phyloP scores from a whole-genome alignment of 2,329 filamentous ascomycete species.

The Diaporthe citrichinensis region DNA sequence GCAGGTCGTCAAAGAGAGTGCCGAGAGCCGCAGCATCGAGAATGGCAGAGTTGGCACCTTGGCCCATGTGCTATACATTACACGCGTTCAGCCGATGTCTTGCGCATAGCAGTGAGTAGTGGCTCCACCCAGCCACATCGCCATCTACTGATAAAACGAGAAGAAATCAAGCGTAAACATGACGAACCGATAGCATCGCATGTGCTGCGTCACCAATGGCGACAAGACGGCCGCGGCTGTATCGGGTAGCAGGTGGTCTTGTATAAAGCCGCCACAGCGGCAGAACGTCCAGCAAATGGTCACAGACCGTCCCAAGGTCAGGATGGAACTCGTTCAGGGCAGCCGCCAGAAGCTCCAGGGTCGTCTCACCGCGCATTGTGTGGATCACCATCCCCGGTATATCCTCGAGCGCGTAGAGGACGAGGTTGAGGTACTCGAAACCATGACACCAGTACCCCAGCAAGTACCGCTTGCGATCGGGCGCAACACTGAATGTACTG shows the following conservation, averaged over 20 bases:
- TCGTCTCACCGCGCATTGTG: conserved; percentile 2
- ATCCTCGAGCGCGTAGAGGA: conserved; percentile 21
- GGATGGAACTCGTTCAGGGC: conserved; percentile 17
- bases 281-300: conserved; percentile 17
- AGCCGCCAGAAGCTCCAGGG: not conserved
- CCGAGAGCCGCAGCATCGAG: conserved; percentile 27
- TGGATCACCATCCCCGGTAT: conserved; percentile 22
- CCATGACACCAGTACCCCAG: conserved; percentile 20
- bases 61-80: conserved; percentile 15
- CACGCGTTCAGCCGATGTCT: not conserved
- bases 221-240: conserved; percentile 21
- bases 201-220: conserved; percentile 25
- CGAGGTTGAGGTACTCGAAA: conserved; percentile 17
- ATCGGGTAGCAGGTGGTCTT: conserved; percentile 1
- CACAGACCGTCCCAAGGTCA: conserved; percentile 19
- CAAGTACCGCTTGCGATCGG: conserved; percentile 18
- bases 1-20: conserved; percentile 4
- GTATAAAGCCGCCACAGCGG: conserved; percentile 23
- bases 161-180: not conserved
- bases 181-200: conserved; percentile 23
- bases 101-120: not conserved
- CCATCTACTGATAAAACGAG: not conserved
- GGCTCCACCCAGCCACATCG: too few relatives aligned
- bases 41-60: conserved; percentile 30
- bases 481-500: conserved; percentile 8